Evolutionary conservation across 192 early-diverging fungal genomes (phyloP), one percentile per base, ranked within the genome.

Genomic region (Coemansia sp.): DNA sequence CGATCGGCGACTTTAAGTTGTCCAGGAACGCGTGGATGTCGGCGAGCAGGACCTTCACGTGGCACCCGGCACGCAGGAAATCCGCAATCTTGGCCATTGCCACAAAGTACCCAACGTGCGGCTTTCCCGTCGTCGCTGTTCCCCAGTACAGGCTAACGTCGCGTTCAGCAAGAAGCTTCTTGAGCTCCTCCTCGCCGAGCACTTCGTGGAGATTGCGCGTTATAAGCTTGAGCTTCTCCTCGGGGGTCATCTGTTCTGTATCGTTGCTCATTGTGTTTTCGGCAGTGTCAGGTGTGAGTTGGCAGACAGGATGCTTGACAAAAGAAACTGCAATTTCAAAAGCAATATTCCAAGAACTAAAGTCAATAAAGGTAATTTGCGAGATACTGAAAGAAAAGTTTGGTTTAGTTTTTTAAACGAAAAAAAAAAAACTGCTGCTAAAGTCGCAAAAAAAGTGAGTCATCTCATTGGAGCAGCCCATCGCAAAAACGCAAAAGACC

Each of bases 21-120:
- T 99, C 97, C 68, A 99, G 89, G 76, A 94, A 98, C 39, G 92
- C 97, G 73, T 99, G 97, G 43, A 99, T 88, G 77, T 99, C 93
- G 28, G 97, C 97, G 60, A 99, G 80, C 25, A 99, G 84, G 52
- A 99, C 75, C 6, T 87, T 96, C 57, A 94, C 94, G 62, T 95
- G 87, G 71, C 91, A 92, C 10, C 92, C 95, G 51, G 97, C 97
- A 59, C 85, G 66, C 58, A 99, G 84, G 68, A 95, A 95, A 76
- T 99, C 97, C 8, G 97, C 97, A 77, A 99, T 89, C 84, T 99
- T 99, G 59, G 92, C 83, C 91, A 99, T 94, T 8, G 97, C 86
- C 18, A 97, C 94, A 90, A 94, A 97, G 87, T 99, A 99, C 58
- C 91, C 97, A 72, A 99, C 86, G 74, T 99, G 97, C 30, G 95